Evolutionary conservation across 768 basidiomycete genomes (phyloP).

Genomic region (Leccinum ochraceum): DNA sequence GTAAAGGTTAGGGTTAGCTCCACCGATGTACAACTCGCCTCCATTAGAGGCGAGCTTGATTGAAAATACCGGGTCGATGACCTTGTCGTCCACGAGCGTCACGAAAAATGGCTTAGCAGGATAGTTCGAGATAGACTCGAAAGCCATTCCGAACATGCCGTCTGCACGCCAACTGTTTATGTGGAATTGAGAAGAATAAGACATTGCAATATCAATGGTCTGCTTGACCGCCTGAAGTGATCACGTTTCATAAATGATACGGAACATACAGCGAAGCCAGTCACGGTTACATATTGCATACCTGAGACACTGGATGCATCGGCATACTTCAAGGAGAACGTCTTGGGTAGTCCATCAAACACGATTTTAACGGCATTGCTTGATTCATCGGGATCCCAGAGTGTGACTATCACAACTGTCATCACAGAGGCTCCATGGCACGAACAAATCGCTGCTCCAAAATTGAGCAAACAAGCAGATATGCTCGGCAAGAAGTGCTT

Average conservation of each 20-base stretch:
- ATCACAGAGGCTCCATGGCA: not conserved
- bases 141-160: not conserved
- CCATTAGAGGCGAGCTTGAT: not conserved
- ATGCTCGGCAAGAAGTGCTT: not conserved
- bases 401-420: not conserved
- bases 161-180: not conserved
- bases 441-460: not conserved
- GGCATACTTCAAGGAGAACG: not conserved
- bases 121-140: not conserved
- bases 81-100: not conserved
- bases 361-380: not conserved
- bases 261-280: not conserved
- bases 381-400: not conserved
- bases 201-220: not conserved
- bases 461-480: not conserved
- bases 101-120: not conserved
- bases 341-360: not conserved
- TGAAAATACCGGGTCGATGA: not conserved
- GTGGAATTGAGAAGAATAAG: not conserved
- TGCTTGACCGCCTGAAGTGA: not conserved
- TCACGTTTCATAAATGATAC: not conserved
- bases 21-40: not conserved
- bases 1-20: not conserved
- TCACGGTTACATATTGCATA: not conserved
- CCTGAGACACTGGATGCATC: not conserved